Percentiles rank a stretch among this genome's conserved stretches.
Evolutionary conservation across 2,329 filamentous ascomycete genomes (phyloP).

Genomic region (Cytospora chrysosperma): DNA sequence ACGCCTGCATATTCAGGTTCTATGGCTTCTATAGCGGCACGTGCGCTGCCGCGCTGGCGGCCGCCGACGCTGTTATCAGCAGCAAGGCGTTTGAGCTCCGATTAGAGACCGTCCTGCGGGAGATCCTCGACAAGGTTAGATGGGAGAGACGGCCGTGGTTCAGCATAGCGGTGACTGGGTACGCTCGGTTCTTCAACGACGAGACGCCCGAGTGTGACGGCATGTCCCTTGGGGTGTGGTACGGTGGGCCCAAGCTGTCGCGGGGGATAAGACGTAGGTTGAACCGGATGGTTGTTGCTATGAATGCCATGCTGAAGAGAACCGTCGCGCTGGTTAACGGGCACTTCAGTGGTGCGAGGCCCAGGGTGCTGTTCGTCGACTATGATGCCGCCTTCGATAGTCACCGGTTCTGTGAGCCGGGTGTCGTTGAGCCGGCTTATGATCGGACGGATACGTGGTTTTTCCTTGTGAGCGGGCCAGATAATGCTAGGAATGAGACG

Average conservation of each 20-base stretch:
- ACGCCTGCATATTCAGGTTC: constrained; percentile 50
- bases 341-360: constrained; percentile 32
- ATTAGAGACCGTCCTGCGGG: constrained; percentile 40
- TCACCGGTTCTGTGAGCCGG: constrained; percentile 41
- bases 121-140: constrained; percentile 43
- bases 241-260: constrained; percentile 42
- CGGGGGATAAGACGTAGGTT: constrained; percentile 39
- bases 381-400: constrained; percentile 45
- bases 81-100: constrained; percentile 40
- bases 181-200: constrained; percentile 49
- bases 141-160: constrained; percentile 47
- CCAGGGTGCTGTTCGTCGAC: constrained; percentile 45
- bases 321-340: constrained; percentile 39
- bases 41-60: constrained; percentile 41
- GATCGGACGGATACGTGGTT: constrained; percentile 46
- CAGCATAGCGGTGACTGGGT: constrained; percentile 45
- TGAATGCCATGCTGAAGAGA: constrained; percentile 41
- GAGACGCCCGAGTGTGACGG: constrained; percentile 44
- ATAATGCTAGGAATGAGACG: constrained; percentile 36
- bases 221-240: constrained; percentile 47
- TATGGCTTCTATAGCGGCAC: constrained; percentile 49
- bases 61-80: constrained; percentile 36
- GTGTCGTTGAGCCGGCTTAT: constrained; percentile 44
- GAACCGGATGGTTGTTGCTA: constrained; percentile 44
- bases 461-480: constrained; percentile 45